phyloP scores from a whole-genome alignment of 1,284 basidiomycete species.

The Cryptococcus sp. region DNA sequence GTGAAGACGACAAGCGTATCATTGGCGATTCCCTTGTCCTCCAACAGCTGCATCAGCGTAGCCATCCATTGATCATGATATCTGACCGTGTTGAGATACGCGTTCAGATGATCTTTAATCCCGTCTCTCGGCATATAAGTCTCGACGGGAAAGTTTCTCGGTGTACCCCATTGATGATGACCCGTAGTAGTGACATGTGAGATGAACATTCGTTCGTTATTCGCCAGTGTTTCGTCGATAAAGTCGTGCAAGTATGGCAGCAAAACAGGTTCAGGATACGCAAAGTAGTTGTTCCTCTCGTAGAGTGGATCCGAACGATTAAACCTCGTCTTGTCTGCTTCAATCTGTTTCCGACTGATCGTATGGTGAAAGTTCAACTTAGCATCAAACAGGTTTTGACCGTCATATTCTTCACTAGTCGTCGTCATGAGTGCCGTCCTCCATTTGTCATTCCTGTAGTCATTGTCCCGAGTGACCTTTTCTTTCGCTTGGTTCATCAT shows the following conservation, averaged over 20 bases:
- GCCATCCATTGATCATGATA: conserved; percentile 8
- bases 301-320: neutral
- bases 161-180: conserved; percentile 3
- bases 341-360: neutral
- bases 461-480: neutral
- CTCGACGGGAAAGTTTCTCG: neutral
- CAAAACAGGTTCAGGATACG: conserved; percentile 3
- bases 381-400: neutral
- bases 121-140: neutral
- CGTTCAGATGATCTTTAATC: conserved; percentile 1
- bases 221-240: conserved; percentile 1
- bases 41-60: conserved; percentile 3
- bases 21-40: conserved; percentile 5
- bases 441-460: neutral
- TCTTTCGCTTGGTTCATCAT: neutral
- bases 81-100: conserved; percentile 5
- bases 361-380: neutral
- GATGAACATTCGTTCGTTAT: conserved; percentile 1
- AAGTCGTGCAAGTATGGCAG: conserved; percentile 6
- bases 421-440: neutral
- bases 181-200: conserved; percentile 5
- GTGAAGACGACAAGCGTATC: conserved; percentile 8
- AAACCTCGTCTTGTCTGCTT: neutral
- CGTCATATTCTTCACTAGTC: conserved; percentile 1
- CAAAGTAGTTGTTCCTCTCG: conserved; percentile 7